These are phyloP conservation scores for Periconia sp. DNA, from an alignment of 2,329 filamentous ascomycete genomes.

Conservation along the genomic window DNA sequence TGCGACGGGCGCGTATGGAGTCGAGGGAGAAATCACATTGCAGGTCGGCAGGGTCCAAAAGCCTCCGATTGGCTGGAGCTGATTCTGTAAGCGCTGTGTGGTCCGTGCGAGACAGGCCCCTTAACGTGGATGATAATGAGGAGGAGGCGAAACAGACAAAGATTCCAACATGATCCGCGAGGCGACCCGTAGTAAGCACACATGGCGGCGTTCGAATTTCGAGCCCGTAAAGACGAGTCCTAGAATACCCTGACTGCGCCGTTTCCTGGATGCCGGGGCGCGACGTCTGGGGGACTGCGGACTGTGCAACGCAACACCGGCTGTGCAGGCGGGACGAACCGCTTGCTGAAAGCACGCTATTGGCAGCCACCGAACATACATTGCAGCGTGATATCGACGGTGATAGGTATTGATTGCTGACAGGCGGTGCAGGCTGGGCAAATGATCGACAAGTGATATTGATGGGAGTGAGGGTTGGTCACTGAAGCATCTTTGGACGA, in stretches of 20 bases:
- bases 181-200: conserved; percentile 8
- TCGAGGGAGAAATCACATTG: conserved; percentile 32
- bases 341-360: no score
- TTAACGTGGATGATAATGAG: conserved; percentile 24
- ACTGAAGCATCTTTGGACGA: no score
- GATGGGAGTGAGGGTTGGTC: no score
- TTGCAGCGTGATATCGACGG: no score
- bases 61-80: conserved; percentile 25
- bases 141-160: conserved; percentile 17
- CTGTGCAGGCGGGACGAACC: no score
- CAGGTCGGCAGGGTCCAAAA: conserved; percentile 20
- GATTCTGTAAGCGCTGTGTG: conserved; percentile 26
- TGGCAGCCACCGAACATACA: no score
- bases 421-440: no score
- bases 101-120: conserved; percentile 2
- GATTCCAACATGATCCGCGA: conserved; percentile 9
- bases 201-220: conserved; percentile 13
- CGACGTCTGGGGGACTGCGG: no score
- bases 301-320: no score
- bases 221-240: neutral
- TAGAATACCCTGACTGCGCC: neutral
- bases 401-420: no score
- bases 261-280: no score
- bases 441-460: no score
- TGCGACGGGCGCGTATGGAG: conserved; percentile 34